Evolutionary conservation across 495 filamentous ascomycete species (phyloP).

Genomic region (Talaromyces trachyspermus): DNA sequence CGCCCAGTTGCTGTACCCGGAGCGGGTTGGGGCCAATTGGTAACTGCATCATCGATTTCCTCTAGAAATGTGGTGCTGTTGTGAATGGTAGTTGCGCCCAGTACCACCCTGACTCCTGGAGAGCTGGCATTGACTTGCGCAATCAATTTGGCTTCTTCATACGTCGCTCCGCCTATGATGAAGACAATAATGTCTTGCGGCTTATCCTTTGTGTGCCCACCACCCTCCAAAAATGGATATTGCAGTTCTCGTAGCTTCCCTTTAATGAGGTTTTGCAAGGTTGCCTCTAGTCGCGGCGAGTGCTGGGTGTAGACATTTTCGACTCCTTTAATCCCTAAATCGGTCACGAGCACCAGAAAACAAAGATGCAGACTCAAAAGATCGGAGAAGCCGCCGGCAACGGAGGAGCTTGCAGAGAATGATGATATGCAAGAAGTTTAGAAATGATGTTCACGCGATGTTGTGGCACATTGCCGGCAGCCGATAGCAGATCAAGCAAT

Average conservation of each 20-base stretch:
- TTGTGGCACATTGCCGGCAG: conserved; percentile 65
- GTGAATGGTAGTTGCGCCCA: conserved; percentile 77
- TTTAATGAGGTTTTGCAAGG: conserved; percentile 86
- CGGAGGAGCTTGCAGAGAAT: conserved; percentile 69
- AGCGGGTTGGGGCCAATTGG: conserved; percentile 69
- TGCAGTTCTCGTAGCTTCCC: conserved; percentile 74
- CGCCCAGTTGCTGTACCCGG: conserved; percentile 64
- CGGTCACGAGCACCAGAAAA: conserved; percentile 84
- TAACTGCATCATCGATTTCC: conserved; percentile 73
- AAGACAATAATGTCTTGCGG: conserved; percentile 95
- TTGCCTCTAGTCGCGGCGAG: conserved; percentile 78
- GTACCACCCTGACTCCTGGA: conserved; percentile 79
- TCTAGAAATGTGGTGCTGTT: conserved; percentile 84
- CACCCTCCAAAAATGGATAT: conserved; percentile 88
- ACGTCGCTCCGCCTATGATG: conserved; percentile 86
- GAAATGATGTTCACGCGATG: conserved; percentile 65
- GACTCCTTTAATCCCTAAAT: conserved; percentile 91
- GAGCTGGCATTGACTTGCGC: conserved; percentile 86
- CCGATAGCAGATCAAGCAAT: conserved; percentile 76
- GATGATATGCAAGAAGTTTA: conserved; percentile 74
- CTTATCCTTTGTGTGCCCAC: conserved; percentile 77
- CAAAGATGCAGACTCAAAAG: conserved; percentile 88
- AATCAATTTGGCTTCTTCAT: conserved; percentile 92
- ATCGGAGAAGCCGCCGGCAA: conserved; percentile 71
- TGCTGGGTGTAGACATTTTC: conserved; percentile 99